Base-by-base conservation (phyloP, 2,329 filamentous ascomycete genomes). In the Dactylonectria estremocensis region DNA sequence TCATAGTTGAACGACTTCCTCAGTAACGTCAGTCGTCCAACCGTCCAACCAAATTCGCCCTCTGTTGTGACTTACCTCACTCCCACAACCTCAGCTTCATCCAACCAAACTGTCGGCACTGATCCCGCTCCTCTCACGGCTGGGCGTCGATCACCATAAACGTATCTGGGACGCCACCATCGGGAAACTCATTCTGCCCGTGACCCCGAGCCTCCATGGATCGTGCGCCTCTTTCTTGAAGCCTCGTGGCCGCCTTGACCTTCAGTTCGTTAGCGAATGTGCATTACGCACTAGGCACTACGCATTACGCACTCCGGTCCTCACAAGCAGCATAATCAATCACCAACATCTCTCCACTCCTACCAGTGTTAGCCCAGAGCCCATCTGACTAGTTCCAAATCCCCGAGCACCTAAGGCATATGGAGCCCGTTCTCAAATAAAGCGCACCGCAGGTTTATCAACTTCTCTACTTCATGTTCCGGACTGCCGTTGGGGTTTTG, bases 81-180 rank as follows among this genome's bases (percentile, higher is more conserved):
- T n/a, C 46, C 18, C 20, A 43, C 28, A 5, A 22, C 16, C 7
- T 31, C 54, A 37, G 18, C 43, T 31, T 14, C 35, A 28, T 55
- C 49, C 61, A 45, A 22, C 22, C 43, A 55, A 68, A 56, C 24
- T 11, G 37, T 48, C 52, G 45, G 22, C 28, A 52, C 24, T 31
- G 11, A 18, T 52, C 57, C 57, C n/a, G 43, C 46, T 18, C 50
- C 28, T 53, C 35, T 50, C 37, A 33, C 43, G 61, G 56, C 33
- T 35, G 58, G n/a, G 13, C 40, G 50, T 13, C 58, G 65, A 73
- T 69, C 20, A 46, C 24, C 28, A 53, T 63, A 43, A 52, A 20
- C 13, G 18, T 55, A 9, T 63, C 55, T 28, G 31, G 53, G 61
- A 56, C 66, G 66, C 69, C 68, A 74, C 69, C 61, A 75, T 75